phyloP scores from a whole-genome alignment of 2,329 filamentous ascomycete species.

The Pseudogymnoascus sp. region DNA sequence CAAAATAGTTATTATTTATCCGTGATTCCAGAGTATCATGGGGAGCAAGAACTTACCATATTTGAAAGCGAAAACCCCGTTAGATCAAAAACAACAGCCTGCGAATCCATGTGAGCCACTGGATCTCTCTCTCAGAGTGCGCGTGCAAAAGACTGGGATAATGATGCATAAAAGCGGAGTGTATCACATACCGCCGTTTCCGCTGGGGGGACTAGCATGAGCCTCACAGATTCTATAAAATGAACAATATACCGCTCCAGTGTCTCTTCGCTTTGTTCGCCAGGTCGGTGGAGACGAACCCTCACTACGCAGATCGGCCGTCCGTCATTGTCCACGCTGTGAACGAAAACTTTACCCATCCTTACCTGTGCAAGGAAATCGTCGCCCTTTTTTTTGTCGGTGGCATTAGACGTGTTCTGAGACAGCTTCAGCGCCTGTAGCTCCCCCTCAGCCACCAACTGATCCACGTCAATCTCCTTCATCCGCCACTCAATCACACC shows the following conservation, averaged over 20 bases:
- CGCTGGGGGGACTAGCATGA: conserved; percentile 23
- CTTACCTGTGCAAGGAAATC: conserved; percentile 33
- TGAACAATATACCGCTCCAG: conserved; percentile 35
- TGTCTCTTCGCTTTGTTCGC: conserved; percentile 28
- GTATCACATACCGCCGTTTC: neutral
- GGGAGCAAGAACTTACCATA: conserved; percentile 38
- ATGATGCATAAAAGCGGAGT: neutral
- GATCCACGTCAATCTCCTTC: conserved; percentile 28
- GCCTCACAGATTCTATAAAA: conserved; percentile 32
- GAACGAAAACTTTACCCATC: conserved; percentile 34
- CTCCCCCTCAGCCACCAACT: conserved; percentile 32
- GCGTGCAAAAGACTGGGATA: neutral
- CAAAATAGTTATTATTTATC: conserved; percentile 14
- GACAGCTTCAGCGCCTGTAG: conserved; percentile 23
- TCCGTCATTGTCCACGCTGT: conserved; percentile 31
- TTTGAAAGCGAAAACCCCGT: conserved; percentile 63
- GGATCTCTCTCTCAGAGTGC: neutral
- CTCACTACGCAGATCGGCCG: conserved; percentile 34
- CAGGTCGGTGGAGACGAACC: conserved; percentile 30
- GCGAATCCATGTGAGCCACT: conserved; percentile 12
- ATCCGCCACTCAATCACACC: conserved; percentile 33
- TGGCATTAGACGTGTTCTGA: conserved; percentile 11
- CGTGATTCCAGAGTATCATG: neutral
- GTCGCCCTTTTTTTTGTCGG: conserved; percentile 21
- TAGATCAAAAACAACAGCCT: conserved; percentile 60